Conservation (phyloP, 371 early-diverging fungal genomes). For the Mucor circinelloides region DNA sequence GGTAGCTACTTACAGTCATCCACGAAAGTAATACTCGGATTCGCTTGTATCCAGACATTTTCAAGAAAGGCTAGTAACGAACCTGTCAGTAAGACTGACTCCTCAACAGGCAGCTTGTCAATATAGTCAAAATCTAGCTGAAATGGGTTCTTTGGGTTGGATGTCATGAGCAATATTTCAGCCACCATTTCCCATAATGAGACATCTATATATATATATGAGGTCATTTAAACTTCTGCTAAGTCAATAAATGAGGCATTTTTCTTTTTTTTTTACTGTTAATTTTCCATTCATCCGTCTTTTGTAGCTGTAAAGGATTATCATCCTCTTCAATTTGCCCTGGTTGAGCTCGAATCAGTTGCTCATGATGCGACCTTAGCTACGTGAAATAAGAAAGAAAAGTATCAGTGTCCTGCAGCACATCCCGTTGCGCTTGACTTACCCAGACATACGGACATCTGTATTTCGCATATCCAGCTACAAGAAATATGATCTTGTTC, state of each 20-base stretch:
- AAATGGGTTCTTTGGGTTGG: slow-evolving; percentile 70
- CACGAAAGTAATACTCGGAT: slow-evolving; percentile 40
- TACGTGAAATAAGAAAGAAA: slow-evolving; percentile 8
- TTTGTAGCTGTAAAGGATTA: slow-evolving; percentile 62
- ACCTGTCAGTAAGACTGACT: slow-evolving; percentile 63
- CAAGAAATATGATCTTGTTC: slow-evolving; percentile 60
- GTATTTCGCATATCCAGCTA: slow-evolving; percentile 80
- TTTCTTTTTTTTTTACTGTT: slow-evolving; percentile 5
- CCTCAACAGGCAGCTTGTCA: slow-evolving; percentile 62
- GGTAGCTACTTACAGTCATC: slow-evolving; percentile 36
- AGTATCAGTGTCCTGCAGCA: background rate
- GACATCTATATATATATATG: slow-evolving; percentile 50
- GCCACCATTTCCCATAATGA: slow-evolving; percentile 78
- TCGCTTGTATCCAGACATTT: slow-evolving; percentile 56
- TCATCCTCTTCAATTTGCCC: slow-evolving; percentile 32
- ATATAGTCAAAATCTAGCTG: slow-evolving; percentile 64
- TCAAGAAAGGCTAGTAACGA: slow-evolving; percentile 73
- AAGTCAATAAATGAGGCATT: slow-evolving; percentile 1
- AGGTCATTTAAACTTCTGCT: background rate
- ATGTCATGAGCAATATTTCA: slow-evolving; percentile 65
- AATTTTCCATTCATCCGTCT: slow-evolving; percentile 61
- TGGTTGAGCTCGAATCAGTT: slow-evolving; percentile 44
- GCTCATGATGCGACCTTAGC: slow-evolving; percentile 65
- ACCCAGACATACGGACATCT: slow-evolving; percentile 85
- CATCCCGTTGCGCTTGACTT: background rate